Percentiles rank a stretch among this genome's conserved stretches.
phyloP scores from a whole-genome alignment of 1,139 yeast genomes.

The Pichia sp. region DNA sequence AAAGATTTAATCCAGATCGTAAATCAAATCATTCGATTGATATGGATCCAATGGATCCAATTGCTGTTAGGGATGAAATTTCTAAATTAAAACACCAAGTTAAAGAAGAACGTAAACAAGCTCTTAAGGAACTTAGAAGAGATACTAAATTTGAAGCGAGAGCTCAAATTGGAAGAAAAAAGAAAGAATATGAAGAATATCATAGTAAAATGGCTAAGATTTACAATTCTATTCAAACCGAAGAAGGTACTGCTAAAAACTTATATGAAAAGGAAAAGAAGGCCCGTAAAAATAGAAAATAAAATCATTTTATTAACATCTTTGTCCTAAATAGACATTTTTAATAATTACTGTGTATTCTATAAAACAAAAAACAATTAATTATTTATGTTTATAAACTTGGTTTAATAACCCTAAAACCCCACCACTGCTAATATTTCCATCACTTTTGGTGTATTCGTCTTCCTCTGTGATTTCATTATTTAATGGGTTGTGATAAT shows the following conservation, averaged over 20 bases:
- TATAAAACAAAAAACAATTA: neutral
- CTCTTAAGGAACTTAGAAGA: conserved; percentile 83
- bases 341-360: neutral
- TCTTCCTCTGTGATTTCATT: conserved; percentile 17
- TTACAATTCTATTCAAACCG: conserved; percentile 78
- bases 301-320: neutral
- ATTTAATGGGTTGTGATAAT: neutral
- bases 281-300: conserved; percentile 41
- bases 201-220: conserved; percentile 86
- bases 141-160: conserved; percentile 84
- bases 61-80: conserved; percentile 74
- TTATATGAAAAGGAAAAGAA: conserved; percentile 82
- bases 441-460: conserved; percentile 28
- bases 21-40: conserved; percentile 32
- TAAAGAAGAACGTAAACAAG: conserved; percentile 86
- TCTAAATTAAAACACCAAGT: conserved; percentile 75
- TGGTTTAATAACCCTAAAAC: conserved; percentile 81
- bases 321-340: too few relatives aligned
- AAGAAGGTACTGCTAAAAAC: conserved; percentile 92
- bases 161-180: conserved; percentile 75
- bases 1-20: conserved; percentile 91
- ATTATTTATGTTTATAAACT: conserved; percentile 59
- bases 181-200: conserved; percentile 66
- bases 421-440: conserved; percentile 39
- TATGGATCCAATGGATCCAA: conserved; percentile 63